Conservation (phyloP, 176 grass and related monocot genomes). For the Carex cristatella region DNA sequence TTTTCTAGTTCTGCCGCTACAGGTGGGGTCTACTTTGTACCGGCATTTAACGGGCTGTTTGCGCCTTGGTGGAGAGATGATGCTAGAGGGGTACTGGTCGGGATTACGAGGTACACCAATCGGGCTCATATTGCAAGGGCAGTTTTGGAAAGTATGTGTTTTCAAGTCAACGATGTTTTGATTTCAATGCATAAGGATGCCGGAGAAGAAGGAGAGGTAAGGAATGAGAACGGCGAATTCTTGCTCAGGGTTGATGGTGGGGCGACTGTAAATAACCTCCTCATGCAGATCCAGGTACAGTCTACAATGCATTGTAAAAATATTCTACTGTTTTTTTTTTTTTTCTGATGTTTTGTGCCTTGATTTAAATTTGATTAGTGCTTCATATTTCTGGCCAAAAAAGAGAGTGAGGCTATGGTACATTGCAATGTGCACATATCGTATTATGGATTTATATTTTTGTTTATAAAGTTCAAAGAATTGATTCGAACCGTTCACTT, state of each 20-base stretch:
- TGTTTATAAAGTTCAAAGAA: no score
- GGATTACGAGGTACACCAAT: constrained; percentile 89
- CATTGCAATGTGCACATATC: no score
- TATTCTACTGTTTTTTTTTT: neutral
- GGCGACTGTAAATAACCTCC: constrained; percentile 77
- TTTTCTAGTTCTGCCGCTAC: neutral
- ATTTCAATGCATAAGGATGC: constrained; percentile 92
- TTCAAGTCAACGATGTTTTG: constrained; percentile 93
- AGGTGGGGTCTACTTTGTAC: constrained; percentile 79
- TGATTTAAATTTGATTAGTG: neutral
- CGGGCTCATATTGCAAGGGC: constrained; percentile 71
- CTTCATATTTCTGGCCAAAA: neutral
- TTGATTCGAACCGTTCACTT: no score
- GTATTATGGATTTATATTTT: no score
- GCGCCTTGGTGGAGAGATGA: constrained; percentile 97
- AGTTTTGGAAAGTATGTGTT: constrained; percentile 87
- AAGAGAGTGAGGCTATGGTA: neutral
- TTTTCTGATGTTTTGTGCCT: neutral
- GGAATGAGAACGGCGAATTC: constrained; percentile 48
- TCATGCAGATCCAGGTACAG: constrained; percentile 90
- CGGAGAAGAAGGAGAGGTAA: constrained; percentile 44
- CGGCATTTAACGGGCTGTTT: constrained; percentile 84
- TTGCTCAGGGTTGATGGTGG: constrained; percentile 84
- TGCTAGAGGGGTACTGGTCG: constrained; percentile 61
- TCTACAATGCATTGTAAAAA: neutral